A percentile compares a stretch with the other conserved stretches of the same genome.
Conservation (phyloP, 192 early-diverging fungal genomes). For the Geranomyces michiganensis region DNA sequence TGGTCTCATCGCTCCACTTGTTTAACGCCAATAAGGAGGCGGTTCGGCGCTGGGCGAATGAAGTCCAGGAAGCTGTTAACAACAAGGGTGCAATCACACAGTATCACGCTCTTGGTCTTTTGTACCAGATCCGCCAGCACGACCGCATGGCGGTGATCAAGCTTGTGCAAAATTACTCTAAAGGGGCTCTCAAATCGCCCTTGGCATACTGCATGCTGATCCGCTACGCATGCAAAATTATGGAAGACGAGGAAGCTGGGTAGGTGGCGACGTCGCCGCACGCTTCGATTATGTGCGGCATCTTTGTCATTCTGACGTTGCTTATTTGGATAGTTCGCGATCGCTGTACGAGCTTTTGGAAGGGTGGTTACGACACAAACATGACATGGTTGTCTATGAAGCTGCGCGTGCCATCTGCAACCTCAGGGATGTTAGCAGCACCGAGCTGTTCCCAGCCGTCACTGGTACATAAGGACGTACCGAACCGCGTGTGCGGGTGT, state of each 20-base stretch:
- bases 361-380: slow-evolving; percentile 89
- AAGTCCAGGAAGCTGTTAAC: slow-evolving; percentile 93
- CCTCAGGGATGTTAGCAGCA: slow-evolving; percentile 76
- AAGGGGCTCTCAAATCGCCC: slow-evolving; percentile 72
- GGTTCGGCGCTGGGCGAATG: slow-evolving; percentile 95
- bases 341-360: slow-evolving; percentile 86
- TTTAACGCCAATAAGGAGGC: slow-evolving; percentile 85
- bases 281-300: background rate
- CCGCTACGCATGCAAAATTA: slow-evolving; percentile 83
- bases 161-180: slow-evolving; percentile 86
- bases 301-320: background rate
- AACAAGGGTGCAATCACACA: slow-evolving; percentile 91
- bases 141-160: slow-evolving; percentile 99
- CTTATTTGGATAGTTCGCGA: slow-evolving; percentile 28
- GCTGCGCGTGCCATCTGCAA: slow-evolving; percentile 96
- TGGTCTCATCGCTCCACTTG: slow-evolving; percentile 89
- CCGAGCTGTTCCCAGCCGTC: slow-evolving; percentile 92
- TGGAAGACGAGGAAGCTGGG: slow-evolving; percentile 59
- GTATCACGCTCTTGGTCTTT: slow-evolving; percentile 95
- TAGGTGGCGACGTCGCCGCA: slow-evolving; percentile 21
- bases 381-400: slow-evolving; percentile 97
- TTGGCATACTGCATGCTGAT: slow-evolving; percentile 92
- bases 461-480: slow-evolving; percentile 54
- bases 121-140: slow-evolving; percentile 94
- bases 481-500: background rate